Evolutionary conservation across 1,284 basidiomycete genomes (phyloP).

Genomic region (Gymnopus androsaceus): DNA sequence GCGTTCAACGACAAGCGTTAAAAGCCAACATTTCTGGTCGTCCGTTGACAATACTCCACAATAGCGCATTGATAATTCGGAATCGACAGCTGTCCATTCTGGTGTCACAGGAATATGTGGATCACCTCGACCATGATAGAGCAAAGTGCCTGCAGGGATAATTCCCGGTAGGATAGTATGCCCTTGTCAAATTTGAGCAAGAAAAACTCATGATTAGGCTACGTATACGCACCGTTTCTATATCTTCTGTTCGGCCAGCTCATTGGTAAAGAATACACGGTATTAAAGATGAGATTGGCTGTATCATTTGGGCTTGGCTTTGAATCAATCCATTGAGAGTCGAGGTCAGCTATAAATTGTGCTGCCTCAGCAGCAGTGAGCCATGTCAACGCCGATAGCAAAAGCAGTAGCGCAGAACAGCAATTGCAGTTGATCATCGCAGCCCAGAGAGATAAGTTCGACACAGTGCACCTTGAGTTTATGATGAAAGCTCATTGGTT

Average conservation of each 20-base stretch:
- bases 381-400: background rate
- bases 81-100: conserved; percentile 43
- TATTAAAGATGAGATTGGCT: conserved; percentile 44
- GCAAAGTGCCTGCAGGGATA: conserved; percentile 36
- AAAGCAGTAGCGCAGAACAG: background rate
- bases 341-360: background rate
- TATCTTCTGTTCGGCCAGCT: conserved; percentile 54
- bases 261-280: conserved; percentile 43
- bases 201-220: too few relatives aligned
- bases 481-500: too few relatives aligned
- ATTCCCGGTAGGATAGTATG: conserved; percentile 37
- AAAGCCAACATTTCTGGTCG: conserved; percentile 34
- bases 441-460: too few relatives aligned
- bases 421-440: too few relatives aligned
- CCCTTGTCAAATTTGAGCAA: conserved; percentile 24
- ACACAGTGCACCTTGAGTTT: too few relatives aligned
- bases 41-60: conserved; percentile 21
- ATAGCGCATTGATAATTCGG: conserved; percentile 40
- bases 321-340: conserved; percentile 20
- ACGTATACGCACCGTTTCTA: conserved; percentile 39
- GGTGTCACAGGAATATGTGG: conserved; percentile 31
- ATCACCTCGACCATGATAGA: conserved; percentile 36
- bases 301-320: conserved; percentile 33
- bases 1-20: conserved; percentile 35
- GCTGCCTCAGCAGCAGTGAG: background rate